Base-by-base conservation (phyloP, 768 basidiomycete genomes). In the Tricholoma saponaceum region DNA sequence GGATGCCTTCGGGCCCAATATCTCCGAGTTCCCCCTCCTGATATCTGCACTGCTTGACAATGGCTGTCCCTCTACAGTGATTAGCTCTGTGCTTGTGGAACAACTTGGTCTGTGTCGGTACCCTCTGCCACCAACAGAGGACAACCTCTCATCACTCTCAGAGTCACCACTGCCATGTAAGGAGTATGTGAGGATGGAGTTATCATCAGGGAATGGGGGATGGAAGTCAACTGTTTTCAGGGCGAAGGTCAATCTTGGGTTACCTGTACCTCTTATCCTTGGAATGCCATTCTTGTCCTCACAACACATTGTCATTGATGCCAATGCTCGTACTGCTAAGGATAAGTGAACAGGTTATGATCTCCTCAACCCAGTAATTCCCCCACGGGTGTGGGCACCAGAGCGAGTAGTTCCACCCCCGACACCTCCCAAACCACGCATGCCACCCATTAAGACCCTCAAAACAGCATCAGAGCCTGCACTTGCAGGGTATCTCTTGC, bases 121-220 rank as follows among this genome's bases (percentile, higher is more conserved):
- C 20, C 59, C 57, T 30, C 60, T 67, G 5, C 64, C 59, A 7
- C 12, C 12, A 14, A 44, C 47, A 26, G 66, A 67, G 51, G 59
- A 65, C 23, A 66, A 67, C 30, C 52, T 66, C 1, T 58, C 33
- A 3, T 65, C 66, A 5, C 52, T 64, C 2, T 56, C 56, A 0
- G 43, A 60, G 1, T 49, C 41, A 16, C 62, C 60, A 7, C 26
- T 65, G 41, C 35, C 23, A 7, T 62, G 66, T 18, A 46, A 20
- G 5, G 64, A 69, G 22, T 69, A 54, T 52, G 64, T 69, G 30
- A 62, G 59, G 51, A 18, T 67, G 39, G 56, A 57, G 14, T 18
- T 61, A 1, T 32, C 56, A 25, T 61, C 54, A 3, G 49, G 58
- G 12, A 54, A 60, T 8, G 64, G 64, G 41, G 35, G 37, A 10